Conservation (phyloP, 2,329 filamentous ascomycete genomes). For the Talaromyces sp. region DNA sequence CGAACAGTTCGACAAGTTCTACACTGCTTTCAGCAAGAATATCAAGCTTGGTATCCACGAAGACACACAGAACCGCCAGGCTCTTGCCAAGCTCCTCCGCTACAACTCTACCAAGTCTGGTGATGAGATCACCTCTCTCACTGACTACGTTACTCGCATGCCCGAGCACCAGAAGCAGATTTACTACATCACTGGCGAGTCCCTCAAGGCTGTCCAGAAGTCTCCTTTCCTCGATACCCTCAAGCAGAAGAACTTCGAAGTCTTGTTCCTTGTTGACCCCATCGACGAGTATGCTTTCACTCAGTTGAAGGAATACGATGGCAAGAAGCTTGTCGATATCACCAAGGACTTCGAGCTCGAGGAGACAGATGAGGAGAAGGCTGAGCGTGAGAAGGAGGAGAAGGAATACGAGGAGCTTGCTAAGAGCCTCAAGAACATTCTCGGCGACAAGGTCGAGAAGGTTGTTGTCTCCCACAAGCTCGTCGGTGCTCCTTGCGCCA, state of each 20-base stretch:
- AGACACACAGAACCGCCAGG: slow-evolving; percentile 92
- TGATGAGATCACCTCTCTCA: slow-evolving; percentile 88
- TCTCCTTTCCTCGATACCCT: slow-evolving; percentile 98
- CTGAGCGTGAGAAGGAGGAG: slow-evolving; percentile 88
- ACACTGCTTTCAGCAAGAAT: slow-evolving; percentile 99
- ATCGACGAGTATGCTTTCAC: slow-evolving; percentile 99
- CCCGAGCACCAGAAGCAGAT: slow-evolving; percentile 99
- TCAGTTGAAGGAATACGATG: slow-evolving; percentile 99
- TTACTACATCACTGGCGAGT: slow-evolving; percentile 99
- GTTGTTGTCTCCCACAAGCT: slow-evolving; percentile 99
- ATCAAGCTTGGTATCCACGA: slow-evolving; percentile 99
- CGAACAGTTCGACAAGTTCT: slow-evolving; percentile 99
- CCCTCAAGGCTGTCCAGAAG: slow-evolving; percentile 94
- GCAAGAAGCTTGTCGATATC: slow-evolving; percentile 99
- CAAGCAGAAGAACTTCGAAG: slow-evolving; percentile 99
- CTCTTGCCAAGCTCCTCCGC: slow-evolving; percentile 95
- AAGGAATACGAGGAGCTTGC: slow-evolving; percentile 95
- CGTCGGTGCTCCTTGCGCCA: slow-evolving; percentile 88
- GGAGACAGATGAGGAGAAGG: slow-evolving; percentile 99
- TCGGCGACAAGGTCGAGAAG: slow-evolving; percentile 99
- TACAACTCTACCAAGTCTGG: slow-evolving; percentile 99
- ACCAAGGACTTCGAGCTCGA: slow-evolving; percentile 99
- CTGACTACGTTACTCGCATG: slow-evolving; percentile 99
- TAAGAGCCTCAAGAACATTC: slow-evolving; percentile 98
- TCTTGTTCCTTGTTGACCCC: slow-evolving; percentile 98